phyloP scores from a whole-genome alignment of 306 rosid species.

The Lupinus albus region DNA sequence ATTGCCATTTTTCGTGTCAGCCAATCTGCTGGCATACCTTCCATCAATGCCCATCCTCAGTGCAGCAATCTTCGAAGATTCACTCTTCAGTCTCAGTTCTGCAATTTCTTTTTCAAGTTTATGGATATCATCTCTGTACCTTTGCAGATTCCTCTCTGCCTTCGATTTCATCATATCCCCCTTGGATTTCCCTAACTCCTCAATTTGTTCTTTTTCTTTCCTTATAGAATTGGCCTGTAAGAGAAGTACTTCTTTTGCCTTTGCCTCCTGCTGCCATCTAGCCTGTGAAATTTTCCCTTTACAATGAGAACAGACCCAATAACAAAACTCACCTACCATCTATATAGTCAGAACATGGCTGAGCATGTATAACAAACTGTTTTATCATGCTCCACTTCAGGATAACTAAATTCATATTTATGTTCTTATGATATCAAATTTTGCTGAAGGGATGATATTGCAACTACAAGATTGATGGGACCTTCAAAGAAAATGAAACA shows the following conservation, averaged over 20 bases:
- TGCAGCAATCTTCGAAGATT: constrained; percentile 80
- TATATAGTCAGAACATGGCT: constrained; percentile 30
- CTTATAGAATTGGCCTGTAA: constrained; percentile 52
- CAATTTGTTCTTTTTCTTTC: constrained; percentile 76
- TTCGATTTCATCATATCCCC: constrained; percentile 60
- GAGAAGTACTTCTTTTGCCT: constrained; percentile 60
- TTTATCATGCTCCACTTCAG: constrained; percentile 23
- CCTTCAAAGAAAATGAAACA: constrained; percentile 17
- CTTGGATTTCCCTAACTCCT: constrained; percentile 61
- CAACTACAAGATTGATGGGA: constrained; percentile 9
- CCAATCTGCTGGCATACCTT: constrained; percentile 38
- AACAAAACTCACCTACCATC: constrained; percentile 44
- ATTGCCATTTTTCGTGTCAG: constrained; percentile 45
- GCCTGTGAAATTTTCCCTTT: constrained; percentile 61
- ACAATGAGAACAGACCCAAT: constrained; percentile 57
- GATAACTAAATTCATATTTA: not conserved
- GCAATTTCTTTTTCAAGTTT: constrained; percentile 77
- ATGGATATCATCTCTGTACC: constrained; percentile 67
- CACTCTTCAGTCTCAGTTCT: constrained; percentile 67
- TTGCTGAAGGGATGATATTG: not conserved
- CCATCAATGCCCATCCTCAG: constrained; percentile 74
- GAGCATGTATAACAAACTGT: constrained; percentile 18
- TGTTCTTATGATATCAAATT: constrained; percentile 1
- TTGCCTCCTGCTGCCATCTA: constrained; percentile 68
- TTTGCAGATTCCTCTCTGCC: constrained; percentile 65